A percentile compares a stretch with the other conserved stretches of the same genome.
Evolutionary conservation across 129 eudicot species (phyloP).

Genomic region (Saussurea involucrata): DNA sequence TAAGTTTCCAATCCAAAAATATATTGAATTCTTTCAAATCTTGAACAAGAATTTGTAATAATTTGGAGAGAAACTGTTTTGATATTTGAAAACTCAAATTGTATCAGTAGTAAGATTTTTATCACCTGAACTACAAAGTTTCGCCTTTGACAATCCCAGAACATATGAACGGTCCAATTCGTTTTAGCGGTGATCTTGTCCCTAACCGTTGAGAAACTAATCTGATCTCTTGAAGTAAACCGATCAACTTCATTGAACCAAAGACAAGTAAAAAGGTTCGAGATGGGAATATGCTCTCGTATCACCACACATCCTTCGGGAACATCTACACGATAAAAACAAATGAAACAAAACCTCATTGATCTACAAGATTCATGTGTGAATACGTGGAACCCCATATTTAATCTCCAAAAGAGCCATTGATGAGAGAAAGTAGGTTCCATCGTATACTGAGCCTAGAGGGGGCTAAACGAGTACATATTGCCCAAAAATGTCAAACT

Average conservation of each 20-base stretch:
- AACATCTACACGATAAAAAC: conserved; percentile 55
- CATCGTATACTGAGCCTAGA: background rate
- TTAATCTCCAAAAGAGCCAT: background rate
- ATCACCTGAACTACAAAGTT: conserved; percentile 87
- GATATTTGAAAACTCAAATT: conserved; percentile 8
- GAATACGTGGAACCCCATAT: background rate
- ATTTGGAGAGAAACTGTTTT: background rate
- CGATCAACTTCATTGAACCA: conserved; percentile 99
- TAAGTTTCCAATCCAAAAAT: background rate
- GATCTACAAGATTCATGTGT: background rate
- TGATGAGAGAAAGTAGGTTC: background rate
- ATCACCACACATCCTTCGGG: conserved; percentile 96
- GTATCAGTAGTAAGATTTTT: background rate
- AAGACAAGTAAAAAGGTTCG: conserved; percentile 90
- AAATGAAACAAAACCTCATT: conserved; percentile 6
- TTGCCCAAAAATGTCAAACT: too few relatives aligned
- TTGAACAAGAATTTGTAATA: background rate
- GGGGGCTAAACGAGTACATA: too few relatives aligned
- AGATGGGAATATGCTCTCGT: conserved; percentile 85
- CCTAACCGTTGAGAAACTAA: conserved; percentile 88
- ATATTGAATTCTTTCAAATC: background rate
- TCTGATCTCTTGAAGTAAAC: conserved; percentile 88
- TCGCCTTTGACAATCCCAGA: conserved; percentile 91
- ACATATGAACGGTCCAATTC: conserved; percentile 85
- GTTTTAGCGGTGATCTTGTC: conserved; percentile 71